A percentile compares a stretch with the other conserved stretches of the same genome.
Conservation (phyloP, 305 asterid species). For the Rubia balearica region DNA sequence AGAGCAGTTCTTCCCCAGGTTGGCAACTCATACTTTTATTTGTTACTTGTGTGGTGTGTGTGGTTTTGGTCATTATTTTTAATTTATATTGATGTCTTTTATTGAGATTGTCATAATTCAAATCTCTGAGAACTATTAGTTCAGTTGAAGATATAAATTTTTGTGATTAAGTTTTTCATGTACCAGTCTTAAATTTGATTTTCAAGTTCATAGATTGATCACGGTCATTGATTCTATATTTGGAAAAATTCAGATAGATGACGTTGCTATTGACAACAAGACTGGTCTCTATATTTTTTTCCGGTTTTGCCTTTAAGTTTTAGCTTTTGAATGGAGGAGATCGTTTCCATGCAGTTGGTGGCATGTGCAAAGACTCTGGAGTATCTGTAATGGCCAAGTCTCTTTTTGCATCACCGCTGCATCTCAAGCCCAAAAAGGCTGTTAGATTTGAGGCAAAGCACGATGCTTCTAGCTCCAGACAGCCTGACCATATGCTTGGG, state of each 20-base stretch:
- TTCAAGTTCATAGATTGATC: background rate
- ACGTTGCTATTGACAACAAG: constrained; percentile 8
- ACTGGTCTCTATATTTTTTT: constrained; percentile 19
- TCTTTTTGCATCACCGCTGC: constrained; percentile 81
- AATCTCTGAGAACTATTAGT: background rate
- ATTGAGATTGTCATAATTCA: background rate
- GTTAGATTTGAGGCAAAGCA: constrained; percentile 43
- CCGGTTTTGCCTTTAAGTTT: constrained; percentile 22
- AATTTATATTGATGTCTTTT: background rate
- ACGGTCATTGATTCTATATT: background rate
- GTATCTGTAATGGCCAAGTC: constrained; percentile 88
- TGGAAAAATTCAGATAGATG: background rate
- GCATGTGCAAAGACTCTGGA: constrained; percentile 74
- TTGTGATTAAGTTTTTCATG: background rate
- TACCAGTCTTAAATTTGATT: background rate
- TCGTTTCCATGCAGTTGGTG: constrained; percentile 86
- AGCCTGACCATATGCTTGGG: constrained; percentile 49
- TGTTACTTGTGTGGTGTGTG: background rate
- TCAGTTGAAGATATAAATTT: background rate
- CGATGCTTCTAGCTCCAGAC: constrained; percentile 50
- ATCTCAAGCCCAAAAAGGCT: constrained; percentile 44
- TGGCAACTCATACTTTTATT: constrained; percentile 1
- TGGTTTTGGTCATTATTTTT: background rate
- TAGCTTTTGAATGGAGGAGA: constrained; percentile 59
- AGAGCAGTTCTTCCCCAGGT: constrained; percentile 14